phyloP scores from a whole-genome alignment of 345 rosid genomes.

The Linum trigynum region DNA sequence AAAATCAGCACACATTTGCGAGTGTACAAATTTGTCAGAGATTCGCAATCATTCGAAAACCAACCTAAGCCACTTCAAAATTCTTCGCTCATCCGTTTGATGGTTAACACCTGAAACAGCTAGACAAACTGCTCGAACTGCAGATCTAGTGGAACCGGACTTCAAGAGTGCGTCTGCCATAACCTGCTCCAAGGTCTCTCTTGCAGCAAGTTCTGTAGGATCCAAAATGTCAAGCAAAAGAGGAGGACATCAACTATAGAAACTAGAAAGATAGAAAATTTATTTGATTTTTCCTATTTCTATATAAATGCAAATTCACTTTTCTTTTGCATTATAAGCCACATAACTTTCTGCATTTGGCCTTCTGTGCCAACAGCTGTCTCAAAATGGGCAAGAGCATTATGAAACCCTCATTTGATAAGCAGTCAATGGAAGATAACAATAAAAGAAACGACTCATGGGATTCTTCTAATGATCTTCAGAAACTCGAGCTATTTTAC shows the following conservation, averaged over 20 bases:
- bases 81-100: conserved; percentile 72
- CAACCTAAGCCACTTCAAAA: conserved; percentile 80
- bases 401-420: no score
- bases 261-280: not conserved
- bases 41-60: conserved; percentile 6
- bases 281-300: not conserved
- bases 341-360: not conserved
- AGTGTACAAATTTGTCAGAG: not conserved
- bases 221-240: conserved; percentile 5
- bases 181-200: conserved; percentile 73
- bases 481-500: no score
- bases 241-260: not conserved
- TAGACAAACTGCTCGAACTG: conserved; percentile 77
- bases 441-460: no score
- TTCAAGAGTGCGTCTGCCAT: conserved; percentile 70
- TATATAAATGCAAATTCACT: not conserved
- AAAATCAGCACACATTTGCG: not conserved
- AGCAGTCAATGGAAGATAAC: no score
- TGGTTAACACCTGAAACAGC: conserved; percentile 95
- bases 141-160: conserved; percentile 52
- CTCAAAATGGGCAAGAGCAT: not conserved
- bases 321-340: not conserved
- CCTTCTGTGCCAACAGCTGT: no score
- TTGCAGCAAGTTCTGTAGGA: conserved; percentile 63
- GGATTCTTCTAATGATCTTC: no score